These are phyloP conservation scores for Paratinospora sagittata DNA, from an alignment of 164 flowering plant species.

Conservation along the genomic window DNA sequence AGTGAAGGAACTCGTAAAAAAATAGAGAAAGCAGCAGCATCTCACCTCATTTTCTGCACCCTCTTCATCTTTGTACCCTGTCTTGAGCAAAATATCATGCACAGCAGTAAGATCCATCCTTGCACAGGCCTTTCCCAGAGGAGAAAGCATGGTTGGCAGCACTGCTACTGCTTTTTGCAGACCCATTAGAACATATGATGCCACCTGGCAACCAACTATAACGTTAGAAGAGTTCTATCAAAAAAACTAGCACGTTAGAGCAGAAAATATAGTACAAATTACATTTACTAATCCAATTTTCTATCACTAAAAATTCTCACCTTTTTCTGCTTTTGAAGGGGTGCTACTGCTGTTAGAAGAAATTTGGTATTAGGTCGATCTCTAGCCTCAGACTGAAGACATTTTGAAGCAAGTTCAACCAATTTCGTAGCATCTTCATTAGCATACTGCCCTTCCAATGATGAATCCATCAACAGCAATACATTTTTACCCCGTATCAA, in stretches of 20 bases:
- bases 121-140: constrained; percentile 91
- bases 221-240: constrained; percentile 2
- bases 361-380: constrained; percentile 80
- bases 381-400: constrained; percentile 88
- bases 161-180: constrained; percentile 50
- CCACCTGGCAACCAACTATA: constrained; percentile 42
- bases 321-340: constrained; percentile 85
- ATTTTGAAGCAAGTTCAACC: constrained; percentile 88
- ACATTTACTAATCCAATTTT: neutral
- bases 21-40: neutral
- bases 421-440: constrained; percentile 81
- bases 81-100: constrained; percentile 83
- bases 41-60: constrained; percentile 96
- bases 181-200: constrained; percentile 78
- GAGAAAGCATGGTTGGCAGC: constrained; percentile 70
- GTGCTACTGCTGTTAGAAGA: constrained; percentile 67
- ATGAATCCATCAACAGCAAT: constrained; percentile 78
- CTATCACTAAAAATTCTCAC: constrained; percentile 16
- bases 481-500: constrained; percentile 84
- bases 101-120: constrained; percentile 92
- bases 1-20: neutral
- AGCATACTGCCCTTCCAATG: constrained; percentile 86
- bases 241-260: neutral
- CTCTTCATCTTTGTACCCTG: constrained; percentile 93
- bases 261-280: neutral